These are phyloP conservation scores for Isoetes engelmannii DNA, from an alignment of 83 land plant species.

Conservation along the genomic window DNA sequence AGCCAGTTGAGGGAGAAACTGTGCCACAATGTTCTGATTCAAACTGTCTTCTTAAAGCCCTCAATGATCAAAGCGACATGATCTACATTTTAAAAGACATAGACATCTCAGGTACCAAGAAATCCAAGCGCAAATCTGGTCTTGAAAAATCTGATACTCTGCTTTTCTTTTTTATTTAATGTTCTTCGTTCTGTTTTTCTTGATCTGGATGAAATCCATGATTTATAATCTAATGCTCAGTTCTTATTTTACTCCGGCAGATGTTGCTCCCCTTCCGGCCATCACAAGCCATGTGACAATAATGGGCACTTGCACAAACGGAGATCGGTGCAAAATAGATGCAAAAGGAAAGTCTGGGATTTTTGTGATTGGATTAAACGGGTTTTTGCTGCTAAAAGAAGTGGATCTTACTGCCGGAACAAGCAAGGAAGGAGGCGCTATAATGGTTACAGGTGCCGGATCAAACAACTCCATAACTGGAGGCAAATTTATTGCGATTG, in stretches of 20 bases:
- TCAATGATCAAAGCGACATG: not conserved
- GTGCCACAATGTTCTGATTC: not conserved
- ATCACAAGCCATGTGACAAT: not conserved
- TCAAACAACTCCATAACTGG: not conserved
- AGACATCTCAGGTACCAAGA: not conserved
- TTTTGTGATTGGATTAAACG: slow-evolving; percentile 1
- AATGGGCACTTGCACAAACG: slow-evolving; percentile 2
- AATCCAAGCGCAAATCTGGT: not conserved
- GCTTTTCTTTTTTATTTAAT: not conserved
- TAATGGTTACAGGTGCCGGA: not conserved
- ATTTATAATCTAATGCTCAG: not conserved
- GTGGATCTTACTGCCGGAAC: not conserved
- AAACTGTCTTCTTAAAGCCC: not conserved
- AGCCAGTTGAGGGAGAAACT: not conserved
- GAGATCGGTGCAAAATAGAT: not conserved
- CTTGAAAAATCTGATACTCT: not conserved
- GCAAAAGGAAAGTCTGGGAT: not conserved
- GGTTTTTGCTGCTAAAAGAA: not conserved
- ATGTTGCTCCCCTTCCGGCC: not conserved
- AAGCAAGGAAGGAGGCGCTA: not conserved
- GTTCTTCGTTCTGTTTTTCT: not conserved
- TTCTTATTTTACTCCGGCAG: not conserved
- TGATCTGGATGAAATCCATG: too few relatives aligned
- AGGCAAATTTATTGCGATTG: not conserved
- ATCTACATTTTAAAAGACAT: not conserved